Base-by-base conservation (phyloP, 2,329 filamentous ascomycete species). In the Orbilia brochopaga region DNA sequence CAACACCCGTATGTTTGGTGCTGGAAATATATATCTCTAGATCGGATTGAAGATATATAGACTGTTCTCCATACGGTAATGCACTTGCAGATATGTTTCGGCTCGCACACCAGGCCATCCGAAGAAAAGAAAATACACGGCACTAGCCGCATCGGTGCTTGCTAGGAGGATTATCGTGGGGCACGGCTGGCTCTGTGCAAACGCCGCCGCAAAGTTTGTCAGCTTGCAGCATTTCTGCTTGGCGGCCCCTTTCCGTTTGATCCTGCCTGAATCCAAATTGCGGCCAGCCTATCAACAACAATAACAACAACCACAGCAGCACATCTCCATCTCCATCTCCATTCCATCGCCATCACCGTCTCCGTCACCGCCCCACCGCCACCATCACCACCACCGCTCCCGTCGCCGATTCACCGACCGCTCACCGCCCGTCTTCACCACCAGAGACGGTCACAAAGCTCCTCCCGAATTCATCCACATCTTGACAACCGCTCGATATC, bases 251-350 rank as follows among this genome's bases (percentile, higher is more conserved):
- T 32, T 32, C 27, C 27, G 27, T 32, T 32, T 32, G 27, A 32
- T 32, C 27, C 27, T 32, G 27, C 27, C 27, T 32, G 27, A 32
- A 32, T 32, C 44, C 19, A 48, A 48, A 48, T 10, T 21, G 19
- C 44, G 5, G 44, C 44, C 44, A 48, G 44, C 11, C 44, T 48
- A 48, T 48, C 44, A 48, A 48, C 44, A 48, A 48, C 44, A 48
- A 21, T 17, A 48, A 6, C 44, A 10, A 10, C 27, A 51, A 7
- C 10, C 8, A 53, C 58, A 23, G 13, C n/a, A 15, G 8, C 24
- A 24, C 42, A 50, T 35, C 60, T 24, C 21, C 40, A 46, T 57
- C 15, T 27, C 19, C 42, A 50, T 48, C 40, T 32, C 27, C 32
- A 54, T 50, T 27, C 17, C 50, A 42, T 59, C 48, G n/a, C 37